Percentiles rank a stretch among this genome's conserved stretches.
Conservation (phyloP, 495 filamentous ascomycete species). For the Trichocladium antarcticum region DNA sequence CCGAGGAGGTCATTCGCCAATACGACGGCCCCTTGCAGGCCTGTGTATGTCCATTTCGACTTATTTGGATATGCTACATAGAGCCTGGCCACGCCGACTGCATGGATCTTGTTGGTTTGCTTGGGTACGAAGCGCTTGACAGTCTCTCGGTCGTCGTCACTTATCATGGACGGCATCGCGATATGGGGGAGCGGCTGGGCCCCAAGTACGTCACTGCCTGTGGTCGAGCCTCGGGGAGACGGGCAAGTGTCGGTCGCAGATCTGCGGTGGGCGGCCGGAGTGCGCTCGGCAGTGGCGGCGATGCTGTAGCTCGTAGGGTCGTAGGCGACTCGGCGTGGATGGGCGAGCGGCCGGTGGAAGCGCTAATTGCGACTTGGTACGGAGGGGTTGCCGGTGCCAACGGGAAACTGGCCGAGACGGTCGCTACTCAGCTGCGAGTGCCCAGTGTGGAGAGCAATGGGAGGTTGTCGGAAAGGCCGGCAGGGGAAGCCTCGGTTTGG, state of each 20-base stretch:
- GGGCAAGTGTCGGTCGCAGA: neutral
- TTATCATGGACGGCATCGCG: constrained; percentile 79
- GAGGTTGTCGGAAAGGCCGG: neutral
- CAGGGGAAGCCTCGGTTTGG: neutral
- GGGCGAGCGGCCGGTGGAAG: neutral
- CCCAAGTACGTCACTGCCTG: neutral
- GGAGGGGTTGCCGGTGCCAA: neutral
- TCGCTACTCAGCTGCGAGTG: neutral
- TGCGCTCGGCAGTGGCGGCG: neutral
- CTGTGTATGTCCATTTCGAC: constrained; percentile 86
- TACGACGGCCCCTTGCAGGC: constrained; percentile 85
- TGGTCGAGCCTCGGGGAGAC: neutral
- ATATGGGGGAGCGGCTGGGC: constrained; percentile 1
- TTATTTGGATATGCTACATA: constrained; percentile 86
- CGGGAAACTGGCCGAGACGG: neutral
- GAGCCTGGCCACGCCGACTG: constrained; percentile 83
- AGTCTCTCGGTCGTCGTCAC: constrained; percentile 81
- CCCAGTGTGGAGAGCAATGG: no score
- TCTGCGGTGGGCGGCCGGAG: neutral
- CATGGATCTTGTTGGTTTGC: constrained; percentile 86
- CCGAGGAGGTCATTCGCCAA: constrained; percentile 89
- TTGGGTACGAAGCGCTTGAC: constrained; percentile 88
- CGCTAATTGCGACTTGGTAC: neutral
- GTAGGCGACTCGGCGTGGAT: neutral
- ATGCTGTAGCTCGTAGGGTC: neutral